Evolutionary conservation across 441 rosid species (phyloP).

Genomic region (Rhodomyrtus psidioides): DNA sequence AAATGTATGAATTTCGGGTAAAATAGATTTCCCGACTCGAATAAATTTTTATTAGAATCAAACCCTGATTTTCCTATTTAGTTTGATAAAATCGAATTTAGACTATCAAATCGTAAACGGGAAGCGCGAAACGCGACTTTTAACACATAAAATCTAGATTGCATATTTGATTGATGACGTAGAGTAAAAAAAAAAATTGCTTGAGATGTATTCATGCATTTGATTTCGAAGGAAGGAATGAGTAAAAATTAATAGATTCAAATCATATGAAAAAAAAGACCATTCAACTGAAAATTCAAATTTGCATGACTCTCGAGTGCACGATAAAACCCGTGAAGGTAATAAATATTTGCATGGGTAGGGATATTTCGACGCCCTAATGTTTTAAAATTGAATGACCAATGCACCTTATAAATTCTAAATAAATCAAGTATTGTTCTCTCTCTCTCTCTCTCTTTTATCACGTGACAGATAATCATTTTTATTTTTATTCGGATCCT

Average conservation of each 20-base stretch:
- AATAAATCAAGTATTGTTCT: not conserved
- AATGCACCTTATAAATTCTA: not conserved
- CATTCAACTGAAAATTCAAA: not conserved
- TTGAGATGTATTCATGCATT: not conserved
- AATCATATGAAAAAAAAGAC: not conserved
- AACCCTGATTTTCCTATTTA: not conserved
- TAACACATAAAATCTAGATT: not conserved
- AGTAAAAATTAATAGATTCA: not conserved
- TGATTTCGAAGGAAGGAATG: not conserved
- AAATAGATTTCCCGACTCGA: not conserved
- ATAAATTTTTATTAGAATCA: not conserved
- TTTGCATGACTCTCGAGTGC: no score
- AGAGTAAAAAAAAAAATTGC: not conserved
- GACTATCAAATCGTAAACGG: not conserved
- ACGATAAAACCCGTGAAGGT: no score
- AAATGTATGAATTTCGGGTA: not conserved
- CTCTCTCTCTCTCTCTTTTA: no score
- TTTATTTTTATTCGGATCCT: not conserved
- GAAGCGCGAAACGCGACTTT: not conserved
- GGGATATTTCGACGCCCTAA: not conserved
- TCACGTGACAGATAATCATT: not conserved
- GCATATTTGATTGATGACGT: not conserved
- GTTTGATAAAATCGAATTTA: not conserved
- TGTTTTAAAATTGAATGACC: not conserved
- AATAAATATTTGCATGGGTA: no score